Evolutionary conservation across 2,329 filamentous ascomycete genomes (phyloP), one percentile per base, ranked within the genome.

Genomic region (Aspergillus fischeri): DNA sequence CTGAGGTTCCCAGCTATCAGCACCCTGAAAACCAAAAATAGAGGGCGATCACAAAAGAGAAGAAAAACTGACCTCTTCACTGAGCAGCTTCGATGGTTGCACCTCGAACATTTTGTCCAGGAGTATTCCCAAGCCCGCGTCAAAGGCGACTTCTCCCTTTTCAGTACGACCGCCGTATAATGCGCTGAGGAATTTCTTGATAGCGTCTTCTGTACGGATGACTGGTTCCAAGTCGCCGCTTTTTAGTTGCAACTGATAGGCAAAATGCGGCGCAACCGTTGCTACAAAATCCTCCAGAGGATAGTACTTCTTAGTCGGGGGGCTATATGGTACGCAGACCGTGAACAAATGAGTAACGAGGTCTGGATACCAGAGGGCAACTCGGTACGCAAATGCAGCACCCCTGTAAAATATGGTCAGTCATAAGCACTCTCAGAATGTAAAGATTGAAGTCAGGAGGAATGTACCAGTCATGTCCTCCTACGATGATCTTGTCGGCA

Each of bases 201-300:
- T 82, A 55, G 84, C 82, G 51, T 83, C 81, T 66, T 82, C 80
- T 32, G 83, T 83, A 25, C 81, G 79, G 50, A 87, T 76, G 14
- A 72, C 72, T 52, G 75, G 73, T 67, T 93, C 85, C 8, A 91
- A 77, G 17, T 88, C 85, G 0, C 85, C 84, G 21, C 86, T 86
- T 1, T 81, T 83, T 52, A 97, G 83, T 63, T 96, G 91, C 49
- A 94, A 71, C 79, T 97, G 93, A 74, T 99, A 99, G 14, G 76
- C 81, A 69, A 95, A 93, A 67, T 89, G 88, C 47, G 87, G 86
- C 44, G 90, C 65, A 21, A 71, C 67, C 54, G 79, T 68, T 63
- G 78, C 78, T 48, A 89, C 83, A 28, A 89, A 61, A n/a, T 82
- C 75, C 66, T 88, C 82, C 1, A 88, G 77, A 1, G 85, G 77